A percentile compares a stretch with the other conserved stretches of the same genome.
Evolutionary conservation across 768 basidiomycete species (phyloP).

Genomic region (Mycena rebaudengoi): DNA sequence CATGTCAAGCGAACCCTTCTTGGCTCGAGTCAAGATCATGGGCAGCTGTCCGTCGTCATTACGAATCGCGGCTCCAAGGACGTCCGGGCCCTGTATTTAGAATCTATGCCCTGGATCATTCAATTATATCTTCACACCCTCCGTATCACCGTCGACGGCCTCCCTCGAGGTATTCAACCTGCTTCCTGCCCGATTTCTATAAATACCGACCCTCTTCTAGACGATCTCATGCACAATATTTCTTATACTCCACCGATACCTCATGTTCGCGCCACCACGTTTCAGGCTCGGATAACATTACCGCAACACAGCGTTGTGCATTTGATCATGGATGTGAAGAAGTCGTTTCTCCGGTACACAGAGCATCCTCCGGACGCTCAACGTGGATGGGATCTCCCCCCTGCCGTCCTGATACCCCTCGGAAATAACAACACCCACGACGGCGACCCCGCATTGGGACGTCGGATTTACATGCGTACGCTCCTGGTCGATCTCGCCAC

Average conservation of each 20-base stretch:
- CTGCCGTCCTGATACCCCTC: constrained; percentile 71
- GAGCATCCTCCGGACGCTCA: constrained; percentile 97
- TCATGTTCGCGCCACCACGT: constrained; percentile 74
- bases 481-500: constrained; percentile 92
- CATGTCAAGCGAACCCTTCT: constrained; percentile 74
- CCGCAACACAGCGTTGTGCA: constrained; percentile 71
- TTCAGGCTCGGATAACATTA: constrained; percentile 74
- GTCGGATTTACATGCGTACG: constrained; percentile 77
- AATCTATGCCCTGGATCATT: constrained; percentile 93
- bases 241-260: constrained; percentile 73
- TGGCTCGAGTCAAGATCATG: constrained; percentile 79
- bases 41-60: constrained; percentile 72
- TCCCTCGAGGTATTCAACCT: constrained; percentile 49
- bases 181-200: neutral
- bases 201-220: constrained; percentile 43
- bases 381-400: constrained; percentile 92
- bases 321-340: constrained; percentile 78
- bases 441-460: constrained; percentile 21
- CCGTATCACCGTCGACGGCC: constrained; percentile 55
- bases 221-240: constrained; percentile 68
- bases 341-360: constrained; percentile 89
- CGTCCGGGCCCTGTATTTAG: constrained; percentile 74
- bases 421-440: neutral
- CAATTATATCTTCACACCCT: constrained; percentile 89
- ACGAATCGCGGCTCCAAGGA: constrained; percentile 60